Evolutionary conservation across 495 filamentous ascomycete species (phyloP).

Genomic region (Xylaria sp.): DNA sequence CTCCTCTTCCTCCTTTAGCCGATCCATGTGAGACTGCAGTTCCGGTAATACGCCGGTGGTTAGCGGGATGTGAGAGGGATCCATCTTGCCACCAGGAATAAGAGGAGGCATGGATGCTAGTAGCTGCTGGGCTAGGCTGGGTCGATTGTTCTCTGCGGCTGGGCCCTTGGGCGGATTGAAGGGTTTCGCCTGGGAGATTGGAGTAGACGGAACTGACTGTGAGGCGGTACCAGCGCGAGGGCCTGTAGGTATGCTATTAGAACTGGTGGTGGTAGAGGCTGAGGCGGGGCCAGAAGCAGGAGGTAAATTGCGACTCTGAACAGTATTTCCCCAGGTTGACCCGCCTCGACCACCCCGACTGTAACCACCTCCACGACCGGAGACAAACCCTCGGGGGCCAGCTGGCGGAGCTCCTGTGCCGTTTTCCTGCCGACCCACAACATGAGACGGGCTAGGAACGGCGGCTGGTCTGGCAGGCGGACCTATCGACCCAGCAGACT

Average conservation of each 20-base stretch:
- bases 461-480: conserved; percentile 42
- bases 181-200: conserved; percentile 43
- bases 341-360: conserved; percentile 49
- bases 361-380: conserved; percentile 46
- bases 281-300: conserved; percentile 43
- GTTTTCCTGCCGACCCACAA: conserved; percentile 43
- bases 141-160: conserved; percentile 45
- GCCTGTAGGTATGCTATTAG: conserved; percentile 52
- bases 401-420: conserved; percentile 49
- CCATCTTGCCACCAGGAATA: conserved; percentile 53
- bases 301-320: conserved; percentile 44
- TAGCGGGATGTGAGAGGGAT: conserved; percentile 39
- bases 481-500: conserved; percentile 40
- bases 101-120: conserved; percentile 50
- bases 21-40: conserved; percentile 45
- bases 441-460: conserved; percentile 34
- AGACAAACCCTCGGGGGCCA: conserved; percentile 55
- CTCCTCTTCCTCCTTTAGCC: conserved; percentile 56
- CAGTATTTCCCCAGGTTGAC: conserved; percentile 42
- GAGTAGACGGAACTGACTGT: conserved; percentile 37
- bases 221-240: conserved; percentile 44
- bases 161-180: conserved; percentile 61
- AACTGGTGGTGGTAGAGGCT: conserved; percentile 36
- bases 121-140: conserved; percentile 49
- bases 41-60: conserved; percentile 48